Base-by-base conservation (phyloP, 2,329 filamentous ascomycete genomes). In the Fusarium neocosmosporiellum region DNA sequence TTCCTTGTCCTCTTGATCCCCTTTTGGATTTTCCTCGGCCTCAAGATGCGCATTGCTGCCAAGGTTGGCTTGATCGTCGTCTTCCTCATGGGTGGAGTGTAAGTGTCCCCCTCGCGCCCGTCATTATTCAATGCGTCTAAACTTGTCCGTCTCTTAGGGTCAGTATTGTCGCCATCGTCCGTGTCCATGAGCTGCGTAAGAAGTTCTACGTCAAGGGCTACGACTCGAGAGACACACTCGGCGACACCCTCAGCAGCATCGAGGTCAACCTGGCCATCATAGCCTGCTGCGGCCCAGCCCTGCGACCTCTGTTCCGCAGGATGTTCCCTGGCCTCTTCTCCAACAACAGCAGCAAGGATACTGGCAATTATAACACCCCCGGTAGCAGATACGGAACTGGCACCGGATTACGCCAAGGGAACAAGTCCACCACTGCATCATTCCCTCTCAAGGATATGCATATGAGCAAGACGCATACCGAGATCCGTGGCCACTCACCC, bases 31-130 rank as follows among this genome's bases (percentile, higher is more conserved):
- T 85, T 86, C 65, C 59, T 82, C 13, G 79, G 79, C 7, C 75
- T 86, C 20, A 83, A 82, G 50, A 84, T 86, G 74, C 78, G 78
- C 10, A 72, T 70, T 22, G 79, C 77, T 36, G 78, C 80, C 18
- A 84, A 85, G 73, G 69, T 83, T 22, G 83, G 82, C 4, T 74
- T 85, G 7, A 79, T 85, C 43, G 69, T 79, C 11, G 80, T 86
- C 9, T 86, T 85, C 63, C 67, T 81, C 5, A 67, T 85, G 11
- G 84, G 84, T 39, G 74, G 70, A 20, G 62, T 82, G 82, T 83
- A 69, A 80, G 81, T 80, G n/a, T 54, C 31, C 2, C 48, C 27
- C 31, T 18, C 24, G 8, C 20, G 3, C 20, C 13, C n/a, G 1
- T 5, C 4, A 8, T 55, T n/a, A 16, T 18, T 31, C 36, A 6